Evolutionary conservation across 1,284 basidiomycete species (phyloP), one percentile per base, ranked within the genome.

Genomic region (Cerrena zonata): DNA sequence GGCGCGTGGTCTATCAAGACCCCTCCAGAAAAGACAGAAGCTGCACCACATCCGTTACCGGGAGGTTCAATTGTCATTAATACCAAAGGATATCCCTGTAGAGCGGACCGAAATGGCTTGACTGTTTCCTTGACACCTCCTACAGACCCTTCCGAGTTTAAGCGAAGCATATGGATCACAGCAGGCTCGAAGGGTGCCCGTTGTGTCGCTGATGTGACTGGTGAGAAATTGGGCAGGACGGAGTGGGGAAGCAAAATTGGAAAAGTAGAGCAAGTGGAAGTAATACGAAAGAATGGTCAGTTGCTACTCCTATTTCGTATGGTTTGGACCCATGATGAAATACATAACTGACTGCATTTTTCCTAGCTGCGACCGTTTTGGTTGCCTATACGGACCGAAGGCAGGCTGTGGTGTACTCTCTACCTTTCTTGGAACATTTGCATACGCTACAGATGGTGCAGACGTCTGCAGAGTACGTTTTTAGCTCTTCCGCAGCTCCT

Each of bases 401-500:
- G 5, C 73, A 78, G 22, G 79, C 71, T 0, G 65, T 83, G 4
- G 72, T 84, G 11, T 91, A 89, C 68, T 82, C 86, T 0, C 69
- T 91, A 7, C 89, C 89, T 2, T 71, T 75, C 57, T 71, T 88
- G 23, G 82, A 86, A 57, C 66, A 70, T 38, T 59, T 86, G 25
- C 73, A 80, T 57, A 75, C 73, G 0, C 53, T 82, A 30, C 66
- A 75, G 45, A 63, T 82, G 2, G 72, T 77, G 1, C 58, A 64
- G 1, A 55, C 64, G 2, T 69, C 71, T 12, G 61, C 69, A 22
- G 62, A 70, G 81, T 30, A 27, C 46, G 27, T 53, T 43, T 23
- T 7, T 47, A 39, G 49, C 21, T 23, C 22, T 15, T 4, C 55
- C 84, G 80, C 21, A 66, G 71, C 15, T 15, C n/a, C n/a, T n/a